Evolutionary conservation across 345 rosid species (phyloP).

Genomic region (Gynandropsis gynandra): DNA sequence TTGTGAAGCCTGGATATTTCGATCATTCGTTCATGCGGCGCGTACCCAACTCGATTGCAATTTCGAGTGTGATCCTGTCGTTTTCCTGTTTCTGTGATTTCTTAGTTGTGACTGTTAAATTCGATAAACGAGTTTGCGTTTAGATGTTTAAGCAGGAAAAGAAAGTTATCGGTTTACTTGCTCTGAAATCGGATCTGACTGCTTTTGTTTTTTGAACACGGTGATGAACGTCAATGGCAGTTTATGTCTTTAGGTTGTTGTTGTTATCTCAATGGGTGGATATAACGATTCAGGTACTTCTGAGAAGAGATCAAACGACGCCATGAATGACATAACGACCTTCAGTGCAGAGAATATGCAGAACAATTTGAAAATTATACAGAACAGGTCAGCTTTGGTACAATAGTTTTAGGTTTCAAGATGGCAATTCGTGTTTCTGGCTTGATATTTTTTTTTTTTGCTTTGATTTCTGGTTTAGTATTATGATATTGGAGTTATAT

Average conservation of each 20-base stretch:
- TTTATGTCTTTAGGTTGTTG: constrained; percentile 18
- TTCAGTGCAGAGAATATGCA: constrained; percentile 76
- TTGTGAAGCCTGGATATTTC: no score
- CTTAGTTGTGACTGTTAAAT: no score
- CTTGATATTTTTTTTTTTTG: background rate
- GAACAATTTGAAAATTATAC: constrained; percentile 82
- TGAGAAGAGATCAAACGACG: constrained; percentile 57
- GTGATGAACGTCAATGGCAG: no score
- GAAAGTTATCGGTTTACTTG: no score
- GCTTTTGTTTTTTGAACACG: background rate
- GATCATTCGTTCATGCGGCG: no score
- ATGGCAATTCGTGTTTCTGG: constrained; percentile 1
- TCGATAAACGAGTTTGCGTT: no score
- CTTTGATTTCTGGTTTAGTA: background rate
- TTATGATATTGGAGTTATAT: background rate
- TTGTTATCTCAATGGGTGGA: constrained; percentile 31
- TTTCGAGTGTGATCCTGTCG: no score
- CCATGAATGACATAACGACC: constrained; percentile 48
- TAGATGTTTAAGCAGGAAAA: no score
- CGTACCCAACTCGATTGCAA: no score
- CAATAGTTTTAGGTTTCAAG: background rate
- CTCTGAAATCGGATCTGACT: background rate
- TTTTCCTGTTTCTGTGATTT: no score
- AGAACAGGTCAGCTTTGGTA: constrained; percentile 63
- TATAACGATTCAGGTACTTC: constrained; percentile 26